Base-by-base conservation (phyloP, 2,329 filamentous ascomycete species). In the Arachnomyces sp. region DNA sequence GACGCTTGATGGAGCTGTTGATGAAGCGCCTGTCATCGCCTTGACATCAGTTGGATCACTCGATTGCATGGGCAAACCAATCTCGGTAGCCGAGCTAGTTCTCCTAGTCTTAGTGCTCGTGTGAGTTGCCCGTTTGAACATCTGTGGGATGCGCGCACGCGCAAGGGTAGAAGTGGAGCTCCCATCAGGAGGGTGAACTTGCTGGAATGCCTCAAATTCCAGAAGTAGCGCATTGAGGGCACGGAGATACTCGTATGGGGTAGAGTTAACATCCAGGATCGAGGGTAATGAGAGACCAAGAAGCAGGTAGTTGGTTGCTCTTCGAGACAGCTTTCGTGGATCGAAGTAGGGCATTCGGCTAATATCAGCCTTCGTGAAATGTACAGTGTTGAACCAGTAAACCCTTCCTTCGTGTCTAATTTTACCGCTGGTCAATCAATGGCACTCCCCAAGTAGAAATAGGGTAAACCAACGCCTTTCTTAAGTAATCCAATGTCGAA, bases 351-450 rank as follows among this genome's bases (percentile, higher is more conserved):
- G 82, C 69, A 95, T 82, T 56, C 82, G 81, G 38, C 76, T 70
- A 28, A 96, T 74, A 61, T 95, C 87, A 21, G 77, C 64, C 54
- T 86, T 84, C 49, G 88, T 86, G 65, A 95, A 95, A 56, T 94
- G 84, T 45, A 95, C 78, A 0, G 92, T 95, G 66, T 95, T 95
- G 72, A 96, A 95, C 89, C 92, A 96, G 69, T 94, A 96, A 31
- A 95, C 81, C 43, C 87, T 82, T 45, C 90, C 89, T 66, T 95
- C 88, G 59, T 98, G 89, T 18, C 87, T 94, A 59, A 38, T 39
- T 25, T 25, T 25, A 25, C 21, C 21, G 9, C 34, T 18, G 32
- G n/a, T 31, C 33, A 38, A 31, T 53, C 42, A 56, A 48, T 31
- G 34, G 25, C 11, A 15, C 11, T 9, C 35, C 28, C 17, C 7